phyloP scores from a whole-genome alignment of 495 filamentous ascomycete genomes.

The Corynascus novoguineensis region DNA sequence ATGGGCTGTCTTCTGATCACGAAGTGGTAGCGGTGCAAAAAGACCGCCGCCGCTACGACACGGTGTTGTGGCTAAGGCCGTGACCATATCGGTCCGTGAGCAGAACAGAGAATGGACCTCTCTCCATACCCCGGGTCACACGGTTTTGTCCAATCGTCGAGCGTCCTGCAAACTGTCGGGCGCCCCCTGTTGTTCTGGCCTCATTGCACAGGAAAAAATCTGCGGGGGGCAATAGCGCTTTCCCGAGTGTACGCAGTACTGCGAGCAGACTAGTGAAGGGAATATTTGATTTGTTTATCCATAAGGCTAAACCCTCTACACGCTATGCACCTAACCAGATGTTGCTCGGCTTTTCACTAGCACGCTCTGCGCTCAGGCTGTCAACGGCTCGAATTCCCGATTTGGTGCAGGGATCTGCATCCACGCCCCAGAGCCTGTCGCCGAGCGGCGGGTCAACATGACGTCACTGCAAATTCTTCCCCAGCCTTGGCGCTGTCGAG shows the following conservation, averaged over 20 bases:
- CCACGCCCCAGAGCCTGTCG: neutral
- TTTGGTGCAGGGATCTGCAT: conserved; percentile 16
- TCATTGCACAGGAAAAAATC: too few relatives aligned
- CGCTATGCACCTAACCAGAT: neutral
- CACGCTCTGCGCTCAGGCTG: neutral
- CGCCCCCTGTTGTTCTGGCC: too few relatives aligned
- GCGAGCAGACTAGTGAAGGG: too few relatives aligned
- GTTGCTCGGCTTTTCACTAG: neutral
- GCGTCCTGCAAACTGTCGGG: too few relatives aligned
- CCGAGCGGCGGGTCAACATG: conserved; percentile 11
- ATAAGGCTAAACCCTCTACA: too few relatives aligned
- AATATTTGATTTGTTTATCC: too few relatives aligned
- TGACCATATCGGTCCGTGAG: neutral
- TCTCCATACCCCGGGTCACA: too few relatives aligned
- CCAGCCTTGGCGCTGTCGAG: neutral
- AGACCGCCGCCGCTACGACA: neutral
- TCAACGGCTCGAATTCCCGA: neutral
- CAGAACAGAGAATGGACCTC: too few relatives aligned
- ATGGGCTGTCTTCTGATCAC: too few relatives aligned
- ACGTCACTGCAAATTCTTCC: conserved; percentile 14
- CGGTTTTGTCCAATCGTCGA: neutral
- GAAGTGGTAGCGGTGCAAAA: neutral
- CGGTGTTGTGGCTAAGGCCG: neutral
- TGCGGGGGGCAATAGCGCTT: too few relatives aligned
- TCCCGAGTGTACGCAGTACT: too few relatives aligned